phyloP scores from a whole-genome alignment of 1,284 basidiomycete species.

The Cutaneotrichosporon cyanovorans region DNA sequence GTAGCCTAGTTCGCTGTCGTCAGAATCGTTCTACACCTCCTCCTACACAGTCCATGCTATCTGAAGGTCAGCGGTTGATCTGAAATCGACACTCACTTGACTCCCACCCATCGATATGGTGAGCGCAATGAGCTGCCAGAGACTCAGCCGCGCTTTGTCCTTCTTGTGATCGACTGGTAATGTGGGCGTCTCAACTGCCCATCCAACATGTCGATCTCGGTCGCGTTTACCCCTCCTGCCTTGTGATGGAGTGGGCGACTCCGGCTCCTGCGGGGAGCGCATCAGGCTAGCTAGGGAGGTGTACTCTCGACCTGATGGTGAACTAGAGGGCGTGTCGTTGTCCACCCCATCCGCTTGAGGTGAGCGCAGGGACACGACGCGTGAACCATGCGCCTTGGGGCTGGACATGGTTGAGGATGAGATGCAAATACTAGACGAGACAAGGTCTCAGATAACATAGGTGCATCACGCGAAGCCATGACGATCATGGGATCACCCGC shows the following conservation, averaged over 20 bases:
- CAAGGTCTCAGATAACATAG: no score
- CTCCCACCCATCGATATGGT: conserved; percentile 61
- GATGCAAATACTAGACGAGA: no score
- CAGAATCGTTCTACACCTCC: conserved; percentile 7
- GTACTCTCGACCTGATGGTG: background rate
- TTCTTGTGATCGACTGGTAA: conserved; percentile 1
- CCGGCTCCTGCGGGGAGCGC: background rate
- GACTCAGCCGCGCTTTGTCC: conserved; percentile 11
- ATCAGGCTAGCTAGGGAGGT: background rate
- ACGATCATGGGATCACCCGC: no score
- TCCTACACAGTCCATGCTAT: conserved; percentile 37
- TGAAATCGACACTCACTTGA: conserved; percentile 50
- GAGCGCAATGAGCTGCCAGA: conserved; percentile 45
- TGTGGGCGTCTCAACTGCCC: background rate
- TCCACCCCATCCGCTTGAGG: no score
- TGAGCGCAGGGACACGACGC: no score
- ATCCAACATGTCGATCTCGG: background rate
- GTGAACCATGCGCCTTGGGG: no score
- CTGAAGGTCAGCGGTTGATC: conserved; percentile 11
- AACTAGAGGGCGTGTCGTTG: background rate
- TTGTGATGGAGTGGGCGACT: background rate
- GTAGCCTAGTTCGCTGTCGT: conserved; percentile 55
- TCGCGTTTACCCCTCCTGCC: background rate
- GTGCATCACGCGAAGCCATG: no score
- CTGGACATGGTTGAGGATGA: no score